phyloP scores from a whole-genome alignment of 108 stramenopile species.

The Fistulifera pelliculosa region DNA sequence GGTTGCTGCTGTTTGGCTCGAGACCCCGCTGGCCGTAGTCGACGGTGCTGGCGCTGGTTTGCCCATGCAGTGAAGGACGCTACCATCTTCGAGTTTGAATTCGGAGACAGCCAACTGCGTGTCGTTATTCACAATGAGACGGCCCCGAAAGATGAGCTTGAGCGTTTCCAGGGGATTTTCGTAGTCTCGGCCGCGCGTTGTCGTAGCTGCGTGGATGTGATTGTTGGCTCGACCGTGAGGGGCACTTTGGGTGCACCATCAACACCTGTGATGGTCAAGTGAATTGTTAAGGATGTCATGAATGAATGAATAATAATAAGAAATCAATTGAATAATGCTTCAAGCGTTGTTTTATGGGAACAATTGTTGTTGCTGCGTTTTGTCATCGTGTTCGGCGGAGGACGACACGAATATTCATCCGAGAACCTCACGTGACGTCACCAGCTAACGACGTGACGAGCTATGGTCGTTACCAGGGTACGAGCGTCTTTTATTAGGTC shows the following conservation, averaged over 20 bases:
- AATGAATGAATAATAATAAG: too few relatives aligned
- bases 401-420: too few relatives aligned
- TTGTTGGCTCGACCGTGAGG: constrained; percentile 2
- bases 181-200: constrained; percentile 36
- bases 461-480: too few relatives aligned
- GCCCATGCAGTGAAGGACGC: constrained; percentile 83
- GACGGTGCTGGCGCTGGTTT: constrained; percentile 32
- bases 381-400: too few relatives aligned
- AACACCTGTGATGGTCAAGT: constrained; percentile 12
- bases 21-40: neutral
- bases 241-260: constrained; percentile 10
- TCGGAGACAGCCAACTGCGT: constrained; percentile 34
- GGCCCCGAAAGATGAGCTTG: constrained; percentile 73
- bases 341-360: too few relatives aligned
- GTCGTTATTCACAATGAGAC: constrained; percentile 54
- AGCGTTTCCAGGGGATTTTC: constrained; percentile 50
- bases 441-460: too few relatives aligned
- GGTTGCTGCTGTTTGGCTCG: constrained; percentile 6
- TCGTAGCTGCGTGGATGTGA: constrained; percentile 38
- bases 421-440: too few relatives aligned
- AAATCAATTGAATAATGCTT: too few relatives aligned
- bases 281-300: constrained; percentile 4
- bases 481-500: too few relatives aligned
- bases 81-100: constrained; percentile 65
- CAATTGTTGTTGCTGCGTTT: too few relatives aligned